Evolutionary conservation across 257 asterid genomes (phyloP), one percentile per base, ranked within the genome.

Genomic region (Coffea eugenioides): DNA sequence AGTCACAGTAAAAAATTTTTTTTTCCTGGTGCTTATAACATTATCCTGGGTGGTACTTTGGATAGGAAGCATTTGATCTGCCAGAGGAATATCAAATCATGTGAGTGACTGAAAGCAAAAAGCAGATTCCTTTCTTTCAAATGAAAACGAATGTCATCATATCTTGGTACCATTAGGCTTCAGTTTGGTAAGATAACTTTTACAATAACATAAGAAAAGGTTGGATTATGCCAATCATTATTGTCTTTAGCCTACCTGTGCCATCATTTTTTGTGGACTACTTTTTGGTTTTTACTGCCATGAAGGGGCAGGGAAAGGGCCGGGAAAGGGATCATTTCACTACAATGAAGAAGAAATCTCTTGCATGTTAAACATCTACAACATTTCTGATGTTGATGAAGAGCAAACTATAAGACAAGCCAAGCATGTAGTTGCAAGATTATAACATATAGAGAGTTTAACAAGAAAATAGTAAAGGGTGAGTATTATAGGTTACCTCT

Each of bases 401-500:
- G 7, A 70, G 48, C n/a, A 54, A 54, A 45, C 5, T 39, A 36
- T 10, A 59, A 62, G 41, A 52, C 61, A 27, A 71, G 34, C 45
- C 45, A 71, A 41, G 72, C 41, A 79, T 39, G 73, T 31, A 34
- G 56, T 36, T 31, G 36, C 46, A 52, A 54, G 41, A 49, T 74
- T 52, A 14, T 0, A 31, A 54, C 16, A 27, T 9, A 21, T 20
- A 6, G 27, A 57, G 25, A 56, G 36, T 43, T 46, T 51, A 0
- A 41, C 21, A 70, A 5, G 14, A 20, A 74, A 75, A 69, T 64
- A 56, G 62, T 3, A 68, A 59, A 31, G 8, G 14, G 4, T 20
- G 65, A 46, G n/a, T 57, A 16, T 16, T 16, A n/a, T 14, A 65
- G 41, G 27, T 61, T 88, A 91, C 99, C 97, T 96, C 99, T 89